Evolutionary conservation across 345 rosid genomes (phyloP).

Genomic region (Geranium brycei): DNA sequence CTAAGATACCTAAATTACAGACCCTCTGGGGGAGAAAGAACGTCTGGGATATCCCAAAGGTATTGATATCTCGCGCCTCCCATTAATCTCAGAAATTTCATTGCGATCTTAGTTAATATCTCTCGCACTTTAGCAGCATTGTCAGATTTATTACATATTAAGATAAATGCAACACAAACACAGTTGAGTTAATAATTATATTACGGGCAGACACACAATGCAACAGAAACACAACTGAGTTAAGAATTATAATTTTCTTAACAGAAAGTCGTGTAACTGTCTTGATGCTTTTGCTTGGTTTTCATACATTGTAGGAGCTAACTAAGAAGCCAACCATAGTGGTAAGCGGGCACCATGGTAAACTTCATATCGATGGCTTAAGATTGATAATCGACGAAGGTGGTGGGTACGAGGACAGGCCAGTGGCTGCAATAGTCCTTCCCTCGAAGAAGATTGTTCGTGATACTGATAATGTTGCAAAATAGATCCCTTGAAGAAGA

Average conservation of each 20-base stretch:
- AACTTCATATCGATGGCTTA: constrained; percentile 63
- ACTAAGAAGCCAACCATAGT: constrained; percentile 36
- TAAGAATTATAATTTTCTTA: neutral
- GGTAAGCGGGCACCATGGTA: constrained; percentile 76
- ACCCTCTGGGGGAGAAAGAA: constrained; percentile 52
- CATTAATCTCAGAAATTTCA: neutral
- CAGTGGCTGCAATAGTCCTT: constrained; percentile 66
- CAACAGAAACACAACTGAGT: neutral
- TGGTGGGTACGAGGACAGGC: constrained; percentile 54
- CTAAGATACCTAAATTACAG: constrained; percentile 43
- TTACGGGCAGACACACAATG: too few relatives aligned
- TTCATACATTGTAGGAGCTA: constrained; percentile 23
- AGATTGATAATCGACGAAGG: constrained; percentile 81
- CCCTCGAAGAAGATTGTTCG: constrained; percentile 60
- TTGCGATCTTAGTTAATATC: too few relatives aligned
- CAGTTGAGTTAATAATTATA: too few relatives aligned
- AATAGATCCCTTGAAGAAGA: constrained; percentile 15
- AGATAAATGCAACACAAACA: too few relatives aligned
- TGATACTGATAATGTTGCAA: constrained; percentile 28
- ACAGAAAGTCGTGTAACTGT: constrained; percentile 9
- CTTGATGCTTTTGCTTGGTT: constrained; percentile 3
- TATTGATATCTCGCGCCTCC: constrained; percentile 11
- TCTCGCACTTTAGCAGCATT: too few relatives aligned
- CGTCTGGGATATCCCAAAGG: constrained; percentile 80
- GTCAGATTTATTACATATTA: too few relatives aligned